Conservation (phyloP, 192 early-diverging fungal species). For the Linnemannia elongata region DNA sequence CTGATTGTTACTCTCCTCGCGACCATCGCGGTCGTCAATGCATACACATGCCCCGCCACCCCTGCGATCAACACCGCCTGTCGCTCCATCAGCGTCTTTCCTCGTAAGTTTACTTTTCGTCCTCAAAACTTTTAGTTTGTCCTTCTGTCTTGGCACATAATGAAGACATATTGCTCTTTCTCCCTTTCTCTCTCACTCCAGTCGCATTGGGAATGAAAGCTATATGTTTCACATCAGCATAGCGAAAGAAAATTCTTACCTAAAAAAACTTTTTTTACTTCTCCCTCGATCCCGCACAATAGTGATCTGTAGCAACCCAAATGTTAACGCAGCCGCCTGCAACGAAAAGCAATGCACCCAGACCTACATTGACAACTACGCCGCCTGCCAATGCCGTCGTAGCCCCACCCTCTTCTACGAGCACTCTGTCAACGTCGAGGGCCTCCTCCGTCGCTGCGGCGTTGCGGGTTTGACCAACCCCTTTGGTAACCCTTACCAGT, state of each 20-base stretch:
- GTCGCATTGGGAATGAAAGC: background rate
- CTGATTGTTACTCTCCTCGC: constrained; percentile 15
- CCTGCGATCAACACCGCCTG: constrained; percentile 13
- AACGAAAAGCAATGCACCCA: constrained; percentile 43
- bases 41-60: constrained; percentile 20
- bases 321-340: constrained; percentile 9
- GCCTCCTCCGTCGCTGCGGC: constrained; percentile 36
- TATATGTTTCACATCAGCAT: background rate
- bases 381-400: constrained; percentile 31
- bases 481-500: constrained; percentile 31
- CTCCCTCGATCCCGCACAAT: background rate
- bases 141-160: background rate
- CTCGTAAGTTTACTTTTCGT: constrained; percentile 18
- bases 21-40: constrained; percentile 20
- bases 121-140: background rate
- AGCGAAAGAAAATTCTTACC: background rate
- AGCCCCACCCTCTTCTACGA: constrained; percentile 18
- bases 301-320: constrained; percentile 39
- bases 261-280: background rate
- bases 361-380: constrained; percentile 31
- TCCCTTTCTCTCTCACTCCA: no score
- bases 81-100: constrained; percentile 7
- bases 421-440: constrained; percentile 28
- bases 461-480: constrained; percentile 20
- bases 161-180: background rate